Evolutionary conservation across 2,329 filamentous ascomycete genomes (phyloP).

Genomic region (Alternaria longipes): DNA sequence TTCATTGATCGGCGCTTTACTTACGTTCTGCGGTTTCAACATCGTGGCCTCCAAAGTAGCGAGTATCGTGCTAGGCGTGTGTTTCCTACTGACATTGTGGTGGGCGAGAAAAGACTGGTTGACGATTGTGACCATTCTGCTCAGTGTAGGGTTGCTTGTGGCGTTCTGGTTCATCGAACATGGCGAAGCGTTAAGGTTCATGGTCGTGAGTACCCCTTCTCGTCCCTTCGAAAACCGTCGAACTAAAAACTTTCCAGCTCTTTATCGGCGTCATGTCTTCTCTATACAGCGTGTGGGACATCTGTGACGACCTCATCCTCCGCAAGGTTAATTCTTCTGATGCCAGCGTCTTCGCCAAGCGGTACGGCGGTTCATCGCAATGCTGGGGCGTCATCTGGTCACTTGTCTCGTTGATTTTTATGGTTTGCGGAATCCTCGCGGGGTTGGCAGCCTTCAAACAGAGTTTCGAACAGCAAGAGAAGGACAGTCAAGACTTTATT

Average conservation of each 20-base stretch:
- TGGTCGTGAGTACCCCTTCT: conserved; percentile 63
- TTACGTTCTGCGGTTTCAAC: conserved; percentile 83
- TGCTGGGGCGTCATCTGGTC: conserved; percentile 86
- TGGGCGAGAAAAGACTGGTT: conserved; percentile 83
- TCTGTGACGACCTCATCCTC: conserved; percentile 82
- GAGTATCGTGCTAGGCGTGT: conserved; percentile 75
- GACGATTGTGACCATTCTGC: conserved; percentile 74
- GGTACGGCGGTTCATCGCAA: conserved; percentile 80
- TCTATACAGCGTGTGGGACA: conserved; percentile 85
- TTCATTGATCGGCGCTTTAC: conserved; percentile 76
- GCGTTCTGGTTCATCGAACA: conserved; percentile 83
- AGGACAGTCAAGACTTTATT: conserved; percentile 74
- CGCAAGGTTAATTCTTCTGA: conserved; percentile 83
- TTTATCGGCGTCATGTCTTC: conserved; percentile 86
- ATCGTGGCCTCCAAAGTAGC: conserved; percentile 84
- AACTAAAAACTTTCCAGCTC: conserved; percentile 55
- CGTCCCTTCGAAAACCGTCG: background rate
- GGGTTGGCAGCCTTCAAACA: conserved; percentile 80
- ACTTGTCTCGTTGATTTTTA: conserved; percentile 74
- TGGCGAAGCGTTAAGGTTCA: conserved; percentile 75
- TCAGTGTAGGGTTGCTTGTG: conserved; percentile 74
- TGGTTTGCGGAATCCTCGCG: conserved; percentile 77
- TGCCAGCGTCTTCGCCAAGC: conserved; percentile 79
- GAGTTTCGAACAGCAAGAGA: conserved; percentile 72
- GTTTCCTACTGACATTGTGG: conserved; percentile 82